Evolutionary conservation across 257 asterid species (phyloP).

Genomic region (Gentiana macrophylla): DNA sequence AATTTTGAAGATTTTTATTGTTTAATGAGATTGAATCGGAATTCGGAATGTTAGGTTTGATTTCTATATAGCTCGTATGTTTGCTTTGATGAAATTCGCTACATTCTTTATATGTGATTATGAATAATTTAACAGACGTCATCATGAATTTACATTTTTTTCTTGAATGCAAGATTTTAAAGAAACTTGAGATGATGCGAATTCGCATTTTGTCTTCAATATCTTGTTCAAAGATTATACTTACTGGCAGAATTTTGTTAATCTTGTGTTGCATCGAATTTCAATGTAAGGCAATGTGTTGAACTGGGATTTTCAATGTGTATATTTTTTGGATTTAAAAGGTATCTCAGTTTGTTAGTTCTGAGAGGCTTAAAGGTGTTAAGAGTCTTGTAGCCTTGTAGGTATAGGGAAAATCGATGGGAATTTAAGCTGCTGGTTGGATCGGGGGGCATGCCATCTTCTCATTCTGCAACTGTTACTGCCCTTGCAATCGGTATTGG

Average conservation of each 20-base stretch:
- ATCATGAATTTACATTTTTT: not conserved
- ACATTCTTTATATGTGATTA: no score
- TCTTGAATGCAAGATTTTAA: not conserved
- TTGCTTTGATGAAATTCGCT: not conserved
- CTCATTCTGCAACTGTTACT: slow-evolving; percentile 90
- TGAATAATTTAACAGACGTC: no score
- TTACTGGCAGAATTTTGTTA: not conserved
- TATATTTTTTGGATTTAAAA: not conserved
- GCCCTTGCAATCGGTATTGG: slow-evolving; percentile 90
- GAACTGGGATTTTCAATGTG: not conserved
- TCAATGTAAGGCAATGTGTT: not conserved
- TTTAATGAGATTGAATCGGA: not conserved
- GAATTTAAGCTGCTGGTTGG: slow-evolving; percentile 71
- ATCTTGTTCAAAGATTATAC: not conserved
- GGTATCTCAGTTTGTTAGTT: not conserved
- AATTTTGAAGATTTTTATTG: no score
- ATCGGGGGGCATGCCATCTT: slow-evolving; percentile 99
- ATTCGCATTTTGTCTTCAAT: not conserved
- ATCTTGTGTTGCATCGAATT: not conserved
- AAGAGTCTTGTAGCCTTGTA: slow-evolving; percentile 47
- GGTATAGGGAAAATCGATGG: slow-evolving; percentile 87
- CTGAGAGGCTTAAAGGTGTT: slow-evolving; percentile 8
- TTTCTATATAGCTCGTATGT: not conserved
- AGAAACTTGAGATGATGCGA: not conserved
- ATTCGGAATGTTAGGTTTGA: slow-evolving; percentile 10